phyloP scores from a whole-genome alignment of 495 filamentous ascomycete species.

The Penicillium diatomitis region DNA sequence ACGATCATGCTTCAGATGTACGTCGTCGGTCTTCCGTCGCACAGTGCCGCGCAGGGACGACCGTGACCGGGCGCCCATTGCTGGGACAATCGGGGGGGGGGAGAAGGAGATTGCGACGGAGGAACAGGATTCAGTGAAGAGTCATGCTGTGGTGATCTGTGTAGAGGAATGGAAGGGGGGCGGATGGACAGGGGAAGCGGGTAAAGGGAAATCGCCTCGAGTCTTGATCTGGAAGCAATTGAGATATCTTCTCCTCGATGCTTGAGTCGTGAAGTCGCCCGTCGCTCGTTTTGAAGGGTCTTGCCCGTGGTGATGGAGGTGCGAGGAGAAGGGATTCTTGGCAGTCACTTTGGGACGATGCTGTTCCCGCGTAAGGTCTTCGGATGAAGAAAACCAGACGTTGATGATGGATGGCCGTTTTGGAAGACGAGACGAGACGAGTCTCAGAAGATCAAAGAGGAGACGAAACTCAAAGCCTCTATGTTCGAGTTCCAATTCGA shows the following conservation, averaged over 20 bases:
- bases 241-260: too few species aligned
- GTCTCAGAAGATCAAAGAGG: too few species aligned
- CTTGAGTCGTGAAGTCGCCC: too few species aligned
- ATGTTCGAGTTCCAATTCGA: too few species aligned
- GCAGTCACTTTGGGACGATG: slow-evolving; percentile 1
- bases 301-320: slow-evolving; percentile 1
- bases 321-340: slow-evolving; percentile 6
- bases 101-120: not conserved
- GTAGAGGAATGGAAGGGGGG: not conserved
- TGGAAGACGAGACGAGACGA: too few species aligned
- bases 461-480: too few species aligned
- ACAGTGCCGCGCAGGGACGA: slow-evolving; percentile 28
- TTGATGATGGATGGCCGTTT: too few species aligned
- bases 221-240: too few species aligned
- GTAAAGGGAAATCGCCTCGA: not conserved
- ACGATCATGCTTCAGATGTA: slow-evolving; percentile 9
- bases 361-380: not conserved
- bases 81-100: slow-evolving; percentile 5
- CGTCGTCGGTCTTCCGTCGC: slow-evolving; percentile 22
- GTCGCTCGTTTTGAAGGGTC: not conserved
- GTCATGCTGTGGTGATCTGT: slow-evolving; percentile 9
- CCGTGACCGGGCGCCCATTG: slow-evolving; percentile 33
- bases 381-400: not conserved
- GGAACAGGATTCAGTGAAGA: slow-evolving; percentile 2
- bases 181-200: not conserved